phyloP scores from a whole-genome alignment of 306 rosid species.

The Fragaria ananassa region DNA sequence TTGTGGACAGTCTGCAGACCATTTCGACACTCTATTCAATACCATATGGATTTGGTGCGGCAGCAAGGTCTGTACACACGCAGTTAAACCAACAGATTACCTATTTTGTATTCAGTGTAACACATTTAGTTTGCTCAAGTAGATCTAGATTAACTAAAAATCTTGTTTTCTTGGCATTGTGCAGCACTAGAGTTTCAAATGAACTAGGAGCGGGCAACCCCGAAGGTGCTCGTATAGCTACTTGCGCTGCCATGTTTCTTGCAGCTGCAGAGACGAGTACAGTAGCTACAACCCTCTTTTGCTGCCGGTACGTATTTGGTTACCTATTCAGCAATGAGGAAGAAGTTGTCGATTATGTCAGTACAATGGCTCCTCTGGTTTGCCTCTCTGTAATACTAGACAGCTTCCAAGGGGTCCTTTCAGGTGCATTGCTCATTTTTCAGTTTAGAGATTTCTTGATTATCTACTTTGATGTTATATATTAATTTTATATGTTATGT shows the following conservation, averaged over 20 bases:
- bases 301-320: slow-evolving; percentile 48
- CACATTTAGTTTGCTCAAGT: neutral
- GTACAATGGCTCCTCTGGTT: slow-evolving; percentile 60
- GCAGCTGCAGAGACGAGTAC: slow-evolving; percentile 35
- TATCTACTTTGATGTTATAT: neutral
- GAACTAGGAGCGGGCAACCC: slow-evolving; percentile 77
- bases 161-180: slow-evolving; percentile 16
- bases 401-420: slow-evolving; percentile 61
- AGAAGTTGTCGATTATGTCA: slow-evolving; percentile 68
- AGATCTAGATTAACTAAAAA: slow-evolving; percentile 6
- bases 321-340: slow-evolving; percentile 62
- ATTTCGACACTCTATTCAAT: slow-evolving; percentile 20
- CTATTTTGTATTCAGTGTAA: neutral
- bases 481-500: neutral
- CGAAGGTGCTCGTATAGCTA: slow-evolving; percentile 44
- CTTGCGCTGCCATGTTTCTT: slow-evolving; percentile 44
- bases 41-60: slow-evolving; percentile 24
- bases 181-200: slow-evolving; percentile 69
- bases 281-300: slow-evolving; percentile 40
- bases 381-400: slow-evolving; percentile 53
- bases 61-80: slow-evolving; percentile 15
- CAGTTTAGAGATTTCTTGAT: neutral
- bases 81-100: neutral
- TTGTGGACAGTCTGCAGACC: slow-evolving; percentile 14
- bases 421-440: slow-evolving; percentile 42